A percentile compares a stretch with the other conserved stretches of the same genome.
Conservation (phyloP, 164 flowering plant species). For the Echeveria elegans region DNA sequence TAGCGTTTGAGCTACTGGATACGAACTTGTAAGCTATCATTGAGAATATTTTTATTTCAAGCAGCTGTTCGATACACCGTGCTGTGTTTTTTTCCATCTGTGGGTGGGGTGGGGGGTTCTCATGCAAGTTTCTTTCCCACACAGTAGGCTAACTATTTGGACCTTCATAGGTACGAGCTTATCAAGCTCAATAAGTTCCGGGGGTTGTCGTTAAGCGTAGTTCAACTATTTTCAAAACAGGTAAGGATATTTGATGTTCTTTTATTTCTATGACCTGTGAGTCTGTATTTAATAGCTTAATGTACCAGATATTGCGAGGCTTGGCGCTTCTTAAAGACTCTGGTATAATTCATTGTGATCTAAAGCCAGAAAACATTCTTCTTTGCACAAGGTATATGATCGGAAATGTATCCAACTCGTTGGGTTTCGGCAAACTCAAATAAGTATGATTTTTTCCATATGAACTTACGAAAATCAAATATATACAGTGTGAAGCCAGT, state of each 20-base stretch:
- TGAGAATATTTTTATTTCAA: not conserved
- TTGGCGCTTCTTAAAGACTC: slow-evolving; percentile 85
- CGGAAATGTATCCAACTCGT: slow-evolving; percentile 3
- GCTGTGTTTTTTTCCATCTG: not conserved
- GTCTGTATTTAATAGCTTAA: not conserved
- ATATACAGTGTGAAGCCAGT: slow-evolving; percentile 61
- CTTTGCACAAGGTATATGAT: slow-evolving; percentile 64
- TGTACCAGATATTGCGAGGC: slow-evolving; percentile 66
- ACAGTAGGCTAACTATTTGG: not conserved
- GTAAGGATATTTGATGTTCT: slow-evolving; percentile 22
- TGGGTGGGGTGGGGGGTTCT: no score
- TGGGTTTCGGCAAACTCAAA: not conserved
- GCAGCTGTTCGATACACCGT: not conserved
- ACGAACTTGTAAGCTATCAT: slow-evolving; percentile 70
- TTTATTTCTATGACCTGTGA: not conserved
- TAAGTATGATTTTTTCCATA: not conserved
- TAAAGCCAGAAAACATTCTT: slow-evolving; percentile 99
- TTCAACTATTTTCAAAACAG: slow-evolving; percentile 93
- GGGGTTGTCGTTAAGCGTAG: slow-evolving; percentile 80
- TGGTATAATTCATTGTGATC: slow-evolving; percentile 96
- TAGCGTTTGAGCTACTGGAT: slow-evolving; percentile 89
- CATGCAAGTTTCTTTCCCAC: not conserved
- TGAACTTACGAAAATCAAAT: not conserved
- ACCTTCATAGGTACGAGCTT: slow-evolving; percentile 65
- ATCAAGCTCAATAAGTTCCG: slow-evolving; percentile 78